A percentile compares a stretch with the other conserved stretches of the same genome.
Evolutionary conservation across 495 filamentous ascomycete species (phyloP).

Genomic region (Aspergillus ellipticus): DNA sequence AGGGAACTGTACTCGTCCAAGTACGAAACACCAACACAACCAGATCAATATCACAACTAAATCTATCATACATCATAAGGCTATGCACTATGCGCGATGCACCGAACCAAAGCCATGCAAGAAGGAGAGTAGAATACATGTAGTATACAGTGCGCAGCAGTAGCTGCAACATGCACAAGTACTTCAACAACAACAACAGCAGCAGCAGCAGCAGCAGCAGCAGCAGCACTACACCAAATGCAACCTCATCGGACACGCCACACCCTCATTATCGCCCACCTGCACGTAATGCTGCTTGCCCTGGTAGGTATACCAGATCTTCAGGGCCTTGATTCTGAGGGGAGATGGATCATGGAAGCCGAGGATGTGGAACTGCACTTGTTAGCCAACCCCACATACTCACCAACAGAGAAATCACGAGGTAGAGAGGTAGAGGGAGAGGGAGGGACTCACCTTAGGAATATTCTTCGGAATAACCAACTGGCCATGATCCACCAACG

Average conservation of each 20-base stretch:
- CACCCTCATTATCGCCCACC: conserved; percentile 42
- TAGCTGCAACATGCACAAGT: background rate
- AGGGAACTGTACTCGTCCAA: too few relatives aligned
- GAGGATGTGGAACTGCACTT: conserved; percentile 43
- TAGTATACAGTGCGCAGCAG: background rate
- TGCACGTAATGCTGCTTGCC: conserved; percentile 44
- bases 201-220: background rate
- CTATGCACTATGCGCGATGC: too few relatives aligned
- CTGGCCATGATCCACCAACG: conserved; percentile 45
- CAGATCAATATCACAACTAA: too few relatives aligned
- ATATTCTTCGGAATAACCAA: conserved; percentile 40
- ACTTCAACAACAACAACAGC: too few relatives aligned
- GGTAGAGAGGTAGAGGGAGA: background rate
- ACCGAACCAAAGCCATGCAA: background rate
- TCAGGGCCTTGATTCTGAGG: conserved; percentile 46
- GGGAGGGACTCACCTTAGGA: conserved; percentile 33
- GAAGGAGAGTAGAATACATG: background rate
- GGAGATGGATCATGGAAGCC: conserved; percentile 59
- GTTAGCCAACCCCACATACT: too few relatives aligned
- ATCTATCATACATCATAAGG: background rate
- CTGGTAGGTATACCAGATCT: conserved; percentile 50
- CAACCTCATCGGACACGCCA: conserved; percentile 36
- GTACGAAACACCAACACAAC: too few relatives aligned
- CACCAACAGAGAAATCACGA: too few relatives aligned
- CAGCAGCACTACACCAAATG: conserved; percentile 21